Percentiles rank a stretch among this genome's conserved stretches.
Conservation (phyloP, 2,329 filamentous ascomycete genomes). For the Fusarium illudens region DNA sequence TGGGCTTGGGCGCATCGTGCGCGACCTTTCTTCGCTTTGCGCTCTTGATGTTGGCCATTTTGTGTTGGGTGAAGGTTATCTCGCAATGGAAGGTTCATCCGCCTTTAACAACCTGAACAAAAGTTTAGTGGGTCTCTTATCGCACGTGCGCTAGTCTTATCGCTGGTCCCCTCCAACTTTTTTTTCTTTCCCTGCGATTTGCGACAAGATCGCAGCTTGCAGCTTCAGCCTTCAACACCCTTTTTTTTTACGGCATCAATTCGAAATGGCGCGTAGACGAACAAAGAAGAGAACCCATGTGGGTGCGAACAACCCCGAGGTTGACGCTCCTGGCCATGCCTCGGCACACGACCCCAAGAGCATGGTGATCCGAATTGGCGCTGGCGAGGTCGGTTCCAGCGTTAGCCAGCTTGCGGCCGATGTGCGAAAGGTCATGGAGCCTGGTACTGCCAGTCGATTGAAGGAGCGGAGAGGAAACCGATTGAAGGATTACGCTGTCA, state of each 20-base stretch:
- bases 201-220: slow-evolving; percentile 29
- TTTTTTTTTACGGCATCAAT: slow-evolving; percentile 25
- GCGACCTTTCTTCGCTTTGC: slow-evolving; percentile 54
- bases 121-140: slow-evolving; percentile 48
- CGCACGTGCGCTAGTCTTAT: slow-evolving; percentile 48
- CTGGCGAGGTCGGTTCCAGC: slow-evolving; percentile 89
- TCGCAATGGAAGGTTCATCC: slow-evolving; percentile 1
- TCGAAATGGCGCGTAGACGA: slow-evolving; percentile 78
- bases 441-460: slow-evolving; percentile 86
- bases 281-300: slow-evolving; percentile 91
- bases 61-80: background rate
- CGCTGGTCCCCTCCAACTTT: slow-evolving; percentile 44
- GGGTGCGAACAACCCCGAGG: slow-evolving; percentile 69
- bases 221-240: slow-evolving; percentile 13
- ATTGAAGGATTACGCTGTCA: slow-evolving; percentile 90
- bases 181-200: slow-evolving; percentile 46
- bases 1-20: slow-evolving; percentile 40
- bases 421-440: slow-evolving; percentile 94
- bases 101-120: slow-evolving; percentile 29
- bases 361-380: slow-evolving; percentile 98
- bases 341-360: slow-evolving; percentile 82
- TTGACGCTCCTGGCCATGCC: slow-evolving; percentile 65
- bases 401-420: slow-evolving; percentile 92
- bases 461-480: slow-evolving; percentile 91
- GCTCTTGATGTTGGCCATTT: slow-evolving; percentile 46